Conservation (phyloP, 805 yeast species). For the Trichomonascus vanleenenianus region DNA sequence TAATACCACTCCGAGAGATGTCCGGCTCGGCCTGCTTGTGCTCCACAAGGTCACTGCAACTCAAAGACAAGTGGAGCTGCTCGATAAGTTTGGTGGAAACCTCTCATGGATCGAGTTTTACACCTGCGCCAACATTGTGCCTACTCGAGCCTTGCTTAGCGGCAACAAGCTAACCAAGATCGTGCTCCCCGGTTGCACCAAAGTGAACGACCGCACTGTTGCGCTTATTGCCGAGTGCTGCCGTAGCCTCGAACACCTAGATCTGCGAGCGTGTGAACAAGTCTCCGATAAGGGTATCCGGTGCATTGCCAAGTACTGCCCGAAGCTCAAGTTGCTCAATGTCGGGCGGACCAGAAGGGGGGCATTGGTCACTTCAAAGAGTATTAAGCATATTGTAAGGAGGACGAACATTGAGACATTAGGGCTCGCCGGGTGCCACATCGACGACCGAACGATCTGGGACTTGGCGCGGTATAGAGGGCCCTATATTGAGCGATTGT, state of each 20-base stretch:
- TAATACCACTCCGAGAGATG: conserved; percentile 2
- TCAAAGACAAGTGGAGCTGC: conserved; percentile 38
- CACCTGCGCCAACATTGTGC: conserved; percentile 68
- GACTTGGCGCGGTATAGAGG: conserved; percentile 57
- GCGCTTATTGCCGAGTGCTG: conserved; percentile 44
- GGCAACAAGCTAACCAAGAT: conserved; percentile 37
- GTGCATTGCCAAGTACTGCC: conserved; percentile 56
- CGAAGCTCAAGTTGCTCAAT: conserved; percentile 50
- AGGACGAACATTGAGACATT: conserved; percentile 58
- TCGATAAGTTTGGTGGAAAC: conserved; percentile 40
- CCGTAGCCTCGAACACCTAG: conserved; percentile 56
- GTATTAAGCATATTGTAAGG: conserved; percentile 49
- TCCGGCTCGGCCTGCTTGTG: conserved; percentile 38
- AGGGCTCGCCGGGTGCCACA: conserved; percentile 83
- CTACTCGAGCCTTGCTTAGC: conserved; percentile 41
- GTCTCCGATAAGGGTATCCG: conserved; percentile 71
- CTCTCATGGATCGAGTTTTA: conserved; percentile 70
- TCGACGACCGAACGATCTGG: conserved; percentile 75
- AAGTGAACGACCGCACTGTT: conserved; percentile 54
- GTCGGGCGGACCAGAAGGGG: conserved; percentile 73
- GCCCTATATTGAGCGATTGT: conserved; percentile 49
- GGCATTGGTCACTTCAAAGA: conserved; percentile 59
- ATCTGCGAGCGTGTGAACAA: conserved; percentile 75
- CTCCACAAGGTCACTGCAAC: conserved; percentile 56
- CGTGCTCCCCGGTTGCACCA: conserved; percentile 63